phyloP scores from a whole-genome alignment of 495 filamentous ascomycete genomes.

The Glarea lozoyensis region DNA sequence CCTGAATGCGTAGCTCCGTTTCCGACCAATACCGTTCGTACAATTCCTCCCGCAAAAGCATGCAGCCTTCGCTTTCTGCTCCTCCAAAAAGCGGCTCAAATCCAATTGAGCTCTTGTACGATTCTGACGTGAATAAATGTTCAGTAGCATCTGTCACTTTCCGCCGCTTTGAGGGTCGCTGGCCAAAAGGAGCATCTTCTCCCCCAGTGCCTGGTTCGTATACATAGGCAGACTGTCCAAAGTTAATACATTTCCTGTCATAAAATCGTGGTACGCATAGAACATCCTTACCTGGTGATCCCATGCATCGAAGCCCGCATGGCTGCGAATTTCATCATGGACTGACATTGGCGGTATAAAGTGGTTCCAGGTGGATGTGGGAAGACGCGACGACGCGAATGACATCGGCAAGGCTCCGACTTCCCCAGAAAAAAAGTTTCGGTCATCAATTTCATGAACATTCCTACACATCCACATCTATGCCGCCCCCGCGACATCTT shows the following conservation, averaged over 20 bases:
- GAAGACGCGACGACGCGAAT: slow-evolving; percentile 1
- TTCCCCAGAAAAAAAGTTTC: slow-evolving; percentile 13
- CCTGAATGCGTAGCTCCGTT: slow-evolving; percentile 62
- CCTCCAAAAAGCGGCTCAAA: slow-evolving; percentile 60
- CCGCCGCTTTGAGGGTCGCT: slow-evolving; percentile 57
- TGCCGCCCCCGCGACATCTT: slow-evolving; percentile 26
- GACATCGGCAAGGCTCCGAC: slow-evolving; percentile 3
- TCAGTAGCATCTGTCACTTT: slow-evolving; percentile 35
- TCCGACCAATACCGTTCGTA: slow-evolving; percentile 61
- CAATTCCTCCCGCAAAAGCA: slow-evolving; percentile 45
- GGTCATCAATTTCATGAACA: neutral
- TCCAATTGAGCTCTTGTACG: slow-evolving; percentile 11
- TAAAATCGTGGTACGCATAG: slow-evolving; percentile 6
- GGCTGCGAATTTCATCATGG: slow-evolving; percentile 11
- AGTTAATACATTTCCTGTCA: neutral
- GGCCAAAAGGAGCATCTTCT: slow-evolving; percentile 19
- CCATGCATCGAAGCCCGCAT: slow-evolving; percentile 13
- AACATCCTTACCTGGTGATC: slow-evolving; percentile 19
- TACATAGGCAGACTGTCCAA: slow-evolving; percentile 56
- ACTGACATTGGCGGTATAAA: slow-evolving; percentile 14
- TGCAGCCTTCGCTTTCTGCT: slow-evolving; percentile 42
- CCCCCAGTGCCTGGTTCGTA: slow-evolving; percentile 44
- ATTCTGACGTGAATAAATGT: slow-evolving; percentile 12
- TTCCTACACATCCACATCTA: slow-evolving; percentile 12
- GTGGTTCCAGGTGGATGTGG: neutral